A percentile compares a stretch with the other conserved stretches of the same genome.
phyloP scores from a whole-genome alignment of 2,329 filamentous ascomycete species.

The Cyphellophora europaea region DNA sequence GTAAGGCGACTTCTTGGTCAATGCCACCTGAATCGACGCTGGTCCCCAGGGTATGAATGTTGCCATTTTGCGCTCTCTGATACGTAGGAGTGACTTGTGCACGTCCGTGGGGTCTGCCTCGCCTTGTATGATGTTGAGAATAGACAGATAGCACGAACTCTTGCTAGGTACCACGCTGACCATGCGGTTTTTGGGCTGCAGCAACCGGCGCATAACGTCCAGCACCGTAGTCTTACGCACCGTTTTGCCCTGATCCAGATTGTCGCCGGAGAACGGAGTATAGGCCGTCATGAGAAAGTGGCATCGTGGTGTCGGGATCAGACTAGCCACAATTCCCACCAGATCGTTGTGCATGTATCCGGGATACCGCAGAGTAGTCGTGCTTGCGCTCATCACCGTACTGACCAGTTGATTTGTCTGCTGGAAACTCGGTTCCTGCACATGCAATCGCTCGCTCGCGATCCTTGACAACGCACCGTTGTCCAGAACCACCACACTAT shows the following conservation, averaged over 20 bases:
- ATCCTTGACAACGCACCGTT: constrained; percentile 91
- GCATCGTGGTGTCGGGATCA: constrained; percentile 92
- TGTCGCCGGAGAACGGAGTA: constrained; percentile 93
- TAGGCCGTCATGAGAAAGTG: constrained; percentile 99
- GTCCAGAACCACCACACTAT: constrained; percentile 94
- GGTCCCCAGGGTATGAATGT: constrained; percentile 98
- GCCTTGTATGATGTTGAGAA: constrained; percentile 97
- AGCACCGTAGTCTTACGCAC: constrained; percentile 96
- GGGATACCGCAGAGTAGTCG: constrained; percentile 89
- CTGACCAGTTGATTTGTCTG: constrained; percentile 96
- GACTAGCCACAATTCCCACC: constrained; percentile 87
- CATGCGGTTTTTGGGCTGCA: constrained; percentile 99
- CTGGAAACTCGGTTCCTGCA: constrained; percentile 90
- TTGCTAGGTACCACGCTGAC: constrained; percentile 91
- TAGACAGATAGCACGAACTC: constrained; percentile 98
- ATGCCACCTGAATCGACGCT: constrained; percentile 90
- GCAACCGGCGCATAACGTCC: constrained; percentile 88
- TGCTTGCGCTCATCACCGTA: constrained; percentile 97
- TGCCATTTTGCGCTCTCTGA: constrained; percentile 84
- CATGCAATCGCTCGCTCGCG: constrained; percentile 85
- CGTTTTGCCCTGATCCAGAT: constrained; percentile 93
- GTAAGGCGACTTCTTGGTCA: constrained; percentile 95
- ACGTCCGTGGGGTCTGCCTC: constrained; percentile 96
- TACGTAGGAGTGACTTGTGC: constrained; percentile 93
- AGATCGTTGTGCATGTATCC: constrained; percentile 99